Evolutionary conservation across 495 filamentous ascomycete species (phyloP), one percentile per base, ranked within the genome.

Genomic region (Lasiosphaeria ovina): DNA sequence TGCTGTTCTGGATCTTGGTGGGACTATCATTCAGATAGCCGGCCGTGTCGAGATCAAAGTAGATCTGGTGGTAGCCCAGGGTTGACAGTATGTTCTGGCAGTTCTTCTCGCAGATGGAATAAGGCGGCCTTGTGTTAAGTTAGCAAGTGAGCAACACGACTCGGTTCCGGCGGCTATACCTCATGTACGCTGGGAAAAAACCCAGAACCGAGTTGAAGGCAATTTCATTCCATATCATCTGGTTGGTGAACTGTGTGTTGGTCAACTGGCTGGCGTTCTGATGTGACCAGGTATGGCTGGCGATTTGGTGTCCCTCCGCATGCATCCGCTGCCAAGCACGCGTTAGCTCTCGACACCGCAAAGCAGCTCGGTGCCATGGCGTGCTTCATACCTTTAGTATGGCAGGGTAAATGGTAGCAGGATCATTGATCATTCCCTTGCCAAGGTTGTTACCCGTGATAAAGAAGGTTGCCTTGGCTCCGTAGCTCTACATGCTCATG

Each of bases 251-350:
- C 58, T 87, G 77, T 69, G 35, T 66, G 67, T 54, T 82, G 61
- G 54, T 82, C 76, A 69, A 85, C 69, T 67, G 82, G 80, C 72
- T 81, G 80, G 64, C 91, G 74, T 78, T 91, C 81, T 75, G 86
- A 65, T 96, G 91, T 44, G 87, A 89, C 90, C 90, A 96, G 1
- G 89, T 94, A 64, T 96, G 91, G 64, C 85, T 89, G 35, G 87
- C 91, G 56, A 96, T 77, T 69, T 94, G 91, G 68, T 96, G 91
- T n/a, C 90, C 90, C 61, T 78, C 61, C 78, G 71, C 87, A 87
- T 91, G 61, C 89, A 86, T 76, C 83, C 65, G 63, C 66, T 72
- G 33, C 24, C 24, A 3, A 59, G 33, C 16, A 10, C 11, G 24
- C 40, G 67, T 79, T 52, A 76, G 66, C 3, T 51, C 59, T 51